phyloP scores from a whole-genome alignment of 305 asterid genomes.

The Fraxinus xanthoxyloides region DNA sequence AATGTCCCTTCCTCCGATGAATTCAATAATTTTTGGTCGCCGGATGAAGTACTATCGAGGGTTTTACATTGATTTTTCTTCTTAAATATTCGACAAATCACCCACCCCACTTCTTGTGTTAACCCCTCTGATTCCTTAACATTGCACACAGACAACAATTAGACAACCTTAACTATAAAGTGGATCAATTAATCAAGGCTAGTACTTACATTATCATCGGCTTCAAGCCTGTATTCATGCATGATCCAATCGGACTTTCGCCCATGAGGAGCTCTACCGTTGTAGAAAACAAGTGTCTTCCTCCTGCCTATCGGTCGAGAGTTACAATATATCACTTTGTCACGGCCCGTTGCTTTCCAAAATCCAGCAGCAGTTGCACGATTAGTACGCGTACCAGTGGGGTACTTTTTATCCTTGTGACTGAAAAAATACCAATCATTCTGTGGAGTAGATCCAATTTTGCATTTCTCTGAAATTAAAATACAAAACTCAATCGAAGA shows the following conservation, averaged over 20 bases:
- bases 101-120: constrained; percentile 70
- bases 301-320: constrained; percentile 61
- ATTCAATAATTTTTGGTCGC: background rate
- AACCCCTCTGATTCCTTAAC: constrained; percentile 15
- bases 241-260: constrained; percentile 73
- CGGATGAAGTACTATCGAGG: constrained; percentile 4
- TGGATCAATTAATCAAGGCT: background rate
- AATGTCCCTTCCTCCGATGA: constrained; percentile 38
- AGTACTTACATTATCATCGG: constrained; percentile 16
- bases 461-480: constrained; percentile 48
- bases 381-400: constrained; percentile 59
- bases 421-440: constrained; percentile 73
- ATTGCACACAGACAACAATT: constrained; percentile 25
- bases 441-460: constrained; percentile 59
- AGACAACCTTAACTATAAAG: background rate
- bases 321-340: constrained; percentile 52
- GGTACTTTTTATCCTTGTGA: constrained; percentile 75
- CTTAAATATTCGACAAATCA: constrained; percentile 63
- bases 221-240: constrained; percentile 61
- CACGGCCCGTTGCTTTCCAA: constrained; percentile 83
- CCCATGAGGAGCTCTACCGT: constrained; percentile 76
- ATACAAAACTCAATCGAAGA: background rate
- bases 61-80: constrained; percentile 44
- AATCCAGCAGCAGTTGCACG: constrained; percentile 68
- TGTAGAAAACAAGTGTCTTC: constrained; percentile 75